phyloP scores from a whole-genome alignment of 139 green algal genomes.

The Chlorella vulgaris region DNA sequence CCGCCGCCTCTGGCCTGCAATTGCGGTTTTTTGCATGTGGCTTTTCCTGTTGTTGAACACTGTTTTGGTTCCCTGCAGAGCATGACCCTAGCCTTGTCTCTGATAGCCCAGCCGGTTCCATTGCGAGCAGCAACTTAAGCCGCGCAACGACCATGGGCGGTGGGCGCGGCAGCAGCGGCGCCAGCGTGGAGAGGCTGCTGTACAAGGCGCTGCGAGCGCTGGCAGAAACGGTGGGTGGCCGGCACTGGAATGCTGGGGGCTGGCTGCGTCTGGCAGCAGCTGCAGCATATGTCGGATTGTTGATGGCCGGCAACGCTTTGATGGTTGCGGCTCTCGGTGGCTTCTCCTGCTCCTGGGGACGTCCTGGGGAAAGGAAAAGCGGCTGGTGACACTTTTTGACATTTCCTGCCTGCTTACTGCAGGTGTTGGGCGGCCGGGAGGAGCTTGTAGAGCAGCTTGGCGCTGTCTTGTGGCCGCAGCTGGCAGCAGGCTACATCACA shows the following conservation, averaged over 20 bases:
- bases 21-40: too few species aligned
- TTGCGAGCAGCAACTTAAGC: conserved; percentile 25
- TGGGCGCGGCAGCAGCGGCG: conserved; percentile 5
- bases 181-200: conserved; percentile 22
- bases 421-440: conserved; percentile 12
- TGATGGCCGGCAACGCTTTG: too few species aligned
- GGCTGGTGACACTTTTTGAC: too few species aligned
- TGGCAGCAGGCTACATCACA: conserved; percentile 34
- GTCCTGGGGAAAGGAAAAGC: too few species aligned
- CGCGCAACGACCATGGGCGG: conserved; percentile 4
- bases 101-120: conserved; percentile 25
- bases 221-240: not conserved
- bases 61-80: too few species aligned
- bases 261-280: not conserved
- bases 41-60: too few species aligned
- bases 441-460: conserved; percentile 30
- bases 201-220: conserved; percentile 32
- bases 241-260: not conserved
- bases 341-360: too few species aligned
- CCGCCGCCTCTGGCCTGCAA: too few species aligned
- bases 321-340: too few species aligned
- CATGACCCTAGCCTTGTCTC: conserved; percentile 7
- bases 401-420: not conserved
- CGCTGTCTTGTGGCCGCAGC: conserved; percentile 36
- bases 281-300: too few species aligned